Base-by-base conservation (phyloP, 441 rosid genomes). In the Syzygium syzygioides region DNA sequence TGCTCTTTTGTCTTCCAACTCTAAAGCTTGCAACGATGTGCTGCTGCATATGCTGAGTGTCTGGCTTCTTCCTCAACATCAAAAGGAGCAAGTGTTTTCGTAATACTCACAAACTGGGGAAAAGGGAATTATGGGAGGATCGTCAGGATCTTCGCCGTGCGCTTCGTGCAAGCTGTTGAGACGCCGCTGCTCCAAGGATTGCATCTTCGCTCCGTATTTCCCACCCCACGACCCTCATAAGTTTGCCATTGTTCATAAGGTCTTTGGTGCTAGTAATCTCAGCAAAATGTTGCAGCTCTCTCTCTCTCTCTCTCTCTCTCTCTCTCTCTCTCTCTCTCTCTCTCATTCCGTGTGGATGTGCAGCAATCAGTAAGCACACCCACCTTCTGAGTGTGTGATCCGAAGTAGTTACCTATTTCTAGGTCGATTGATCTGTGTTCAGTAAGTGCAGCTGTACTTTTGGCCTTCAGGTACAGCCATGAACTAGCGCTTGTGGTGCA, bases 161-260 rank as follows among this genome's bases (percentile, higher is more conserved):
- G 99, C 99, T 4, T 95, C 98, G n/a, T 97, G 99, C 94, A 97
- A 96, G 90, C 90, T 97, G 85, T 90, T 96, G 79, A 91, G 99
- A 88, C 95, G 99, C 50, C 96, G 99, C 37, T 97, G 99, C 87
- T 96, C 96, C 71, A 94, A 95, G 89, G 98, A 96, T 90, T 97
- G 99, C 91, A 93, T 97, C 88, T 97, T 97, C 87, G 98, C 99
- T 14, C 99, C 99, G 88, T 97, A 96, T 91, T 97, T 97, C 93
- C 99, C 99, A 71, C 91, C 99, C 20, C 96, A 96, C 9, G 98
- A 97, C 83, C 99, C 99, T 85, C 98, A 94, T 86, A 96, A 96
- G 92, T 97, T 97, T 85, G 98, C 98, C 89, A 95, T 94, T 89
- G 99, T 97, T 87, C 99, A 97, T 91, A 97, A 96, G 93, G 96